Conservation (phyloP, 2,329 filamentous ascomycete genomes). For the Zymoseptoria crescenta region DNA sequence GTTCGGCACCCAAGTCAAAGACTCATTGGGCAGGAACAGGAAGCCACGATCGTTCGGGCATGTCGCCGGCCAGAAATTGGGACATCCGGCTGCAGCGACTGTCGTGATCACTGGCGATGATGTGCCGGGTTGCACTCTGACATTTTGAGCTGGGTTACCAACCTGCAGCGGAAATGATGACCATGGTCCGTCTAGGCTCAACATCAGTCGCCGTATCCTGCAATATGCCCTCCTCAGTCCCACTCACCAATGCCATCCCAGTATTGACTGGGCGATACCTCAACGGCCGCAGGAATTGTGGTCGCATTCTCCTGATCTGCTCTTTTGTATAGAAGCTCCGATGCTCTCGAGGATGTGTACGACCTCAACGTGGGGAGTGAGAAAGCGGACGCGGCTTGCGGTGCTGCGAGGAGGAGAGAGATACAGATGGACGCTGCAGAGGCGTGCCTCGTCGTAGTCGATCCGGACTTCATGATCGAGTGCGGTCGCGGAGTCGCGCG, state of each 20-base stretch:
- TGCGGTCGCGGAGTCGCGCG: not conserved
- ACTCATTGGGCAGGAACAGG: conserved; percentile 46
- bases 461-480: not conserved
- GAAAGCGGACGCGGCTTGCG: conserved; percentile 4
- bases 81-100: conserved; percentile 25
- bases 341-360: not conserved
- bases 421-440: not conserved
- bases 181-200: conserved; percentile 26
- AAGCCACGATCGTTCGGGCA: conserved; percentile 26
- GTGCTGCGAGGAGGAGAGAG: not conserved
- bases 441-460: not conserved
- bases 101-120: conserved; percentile 25
- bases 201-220: not conserved
- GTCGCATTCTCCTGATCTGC: conserved; percentile 7
- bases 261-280: conserved; percentile 30
- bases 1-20: conserved; percentile 52
- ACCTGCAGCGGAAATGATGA: conserved; percentile 32
- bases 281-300: conserved; percentile 27
- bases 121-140: conserved; percentile 29
- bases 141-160: conserved; percentile 26
- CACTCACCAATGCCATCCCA: conserved; percentile 30
- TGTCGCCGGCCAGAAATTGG: conserved; percentile 18
- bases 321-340: conserved; percentile 4
- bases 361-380: conserved; percentile 3
- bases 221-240: not conserved